Percentiles rank a stretch among this genome's conserved stretches.
These are phyloP conservation scores for Sugiyamaella mastotermitis DNA, from an alignment of 805 yeast species.

Conservation along the genomic window DNA sequence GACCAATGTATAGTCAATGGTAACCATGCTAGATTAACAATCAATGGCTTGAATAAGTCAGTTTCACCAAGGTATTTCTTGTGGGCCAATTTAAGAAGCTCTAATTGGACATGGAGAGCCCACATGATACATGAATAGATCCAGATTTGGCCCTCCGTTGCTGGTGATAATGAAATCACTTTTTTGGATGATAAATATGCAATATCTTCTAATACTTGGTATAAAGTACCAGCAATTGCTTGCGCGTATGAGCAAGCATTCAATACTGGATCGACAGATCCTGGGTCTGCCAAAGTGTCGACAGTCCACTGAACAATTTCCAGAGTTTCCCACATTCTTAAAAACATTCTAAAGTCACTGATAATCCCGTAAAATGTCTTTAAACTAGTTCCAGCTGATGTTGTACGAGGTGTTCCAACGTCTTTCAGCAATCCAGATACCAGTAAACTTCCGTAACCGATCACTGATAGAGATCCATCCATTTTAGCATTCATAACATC, in stretches of 20 bases:
- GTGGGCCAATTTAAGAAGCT: conserved; percentile 24
- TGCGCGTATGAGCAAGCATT: conserved; percentile 29
- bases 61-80: conserved; percentile 6
- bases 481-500: background rate
- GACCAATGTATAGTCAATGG: conserved; percentile 41
- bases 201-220: conserved; percentile 36
- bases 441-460: conserved; percentile 15
- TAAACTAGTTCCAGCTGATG: conserved; percentile 10
- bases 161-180: conserved; percentile 27
- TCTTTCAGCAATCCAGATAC: conserved; percentile 8
- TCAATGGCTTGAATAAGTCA: conserved; percentile 22
- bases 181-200: conserved; percentile 35
- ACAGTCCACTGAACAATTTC: conserved; percentile 33
- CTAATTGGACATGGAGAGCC: conserved; percentile 35
- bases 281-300: conserved; percentile 26
- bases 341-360: conserved; percentile 33
- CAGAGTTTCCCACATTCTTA: conserved; percentile 33
- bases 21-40: conserved; percentile 35
- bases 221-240: conserved; percentile 31
- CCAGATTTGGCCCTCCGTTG: conserved; percentile 30
- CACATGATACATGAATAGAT: conserved; percentile 31
- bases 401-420: background rate
- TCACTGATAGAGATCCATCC: conserved; percentile 12
- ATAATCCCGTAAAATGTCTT: conserved; percentile 21
- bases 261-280: conserved; percentile 26